Percentiles rank a stretch among this genome's conserved stretches.
These are phyloP conservation scores for Tausonia pullulans DNA, from an alignment of 1,284 basidiomycete species.

Conservation along the genomic window DNA sequence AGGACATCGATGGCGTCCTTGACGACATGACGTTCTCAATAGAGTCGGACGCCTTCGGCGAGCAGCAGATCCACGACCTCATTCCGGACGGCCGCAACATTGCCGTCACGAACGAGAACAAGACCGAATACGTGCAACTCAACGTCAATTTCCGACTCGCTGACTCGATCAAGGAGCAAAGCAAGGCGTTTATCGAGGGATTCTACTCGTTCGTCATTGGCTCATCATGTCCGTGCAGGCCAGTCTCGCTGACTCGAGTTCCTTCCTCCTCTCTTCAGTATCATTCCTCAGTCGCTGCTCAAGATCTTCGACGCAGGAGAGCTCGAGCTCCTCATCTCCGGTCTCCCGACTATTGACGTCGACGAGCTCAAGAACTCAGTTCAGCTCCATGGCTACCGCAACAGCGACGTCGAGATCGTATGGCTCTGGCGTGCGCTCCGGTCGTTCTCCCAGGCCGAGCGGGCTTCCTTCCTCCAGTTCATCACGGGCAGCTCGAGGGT, in stretches of 20 bases:
- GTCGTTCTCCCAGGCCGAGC: constrained; percentile 92
- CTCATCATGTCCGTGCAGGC: constrained; percentile 71
- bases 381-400: constrained; percentile 33
- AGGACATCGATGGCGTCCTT: constrained; percentile 19
- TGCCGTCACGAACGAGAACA: constrained; percentile 89
- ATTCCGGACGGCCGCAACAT: constrained; percentile 71
- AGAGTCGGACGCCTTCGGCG: constrained; percentile 61
- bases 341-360: constrained; percentile 95
- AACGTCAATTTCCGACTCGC: constrained; percentile 66
- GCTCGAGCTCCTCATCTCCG: constrained; percentile 92
- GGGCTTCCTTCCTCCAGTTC: constrained; percentile 92
- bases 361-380: constrained; percentile 49
- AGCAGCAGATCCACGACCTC: constrained; percentile 71
- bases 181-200: constrained; percentile 76
- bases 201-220: constrained; percentile 61
- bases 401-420: constrained; percentile 78
- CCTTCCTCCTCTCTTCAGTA: constrained; percentile 23
- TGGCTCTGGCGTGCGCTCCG: constrained; percentile 99
- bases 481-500: constrained; percentile 63
- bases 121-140: constrained; percentile 82
- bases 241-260: neutral
- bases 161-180: constrained; percentile 92
- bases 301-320: constrained; percentile 89
- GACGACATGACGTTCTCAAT: constrained; percentile 36
- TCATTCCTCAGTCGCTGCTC: constrained; percentile 35